These are phyloP conservation scores for Sclerotinia sclerotiorum DNA, from an alignment of 2,329 filamentous ascomycete species.

Conservation along the genomic window DNA sequence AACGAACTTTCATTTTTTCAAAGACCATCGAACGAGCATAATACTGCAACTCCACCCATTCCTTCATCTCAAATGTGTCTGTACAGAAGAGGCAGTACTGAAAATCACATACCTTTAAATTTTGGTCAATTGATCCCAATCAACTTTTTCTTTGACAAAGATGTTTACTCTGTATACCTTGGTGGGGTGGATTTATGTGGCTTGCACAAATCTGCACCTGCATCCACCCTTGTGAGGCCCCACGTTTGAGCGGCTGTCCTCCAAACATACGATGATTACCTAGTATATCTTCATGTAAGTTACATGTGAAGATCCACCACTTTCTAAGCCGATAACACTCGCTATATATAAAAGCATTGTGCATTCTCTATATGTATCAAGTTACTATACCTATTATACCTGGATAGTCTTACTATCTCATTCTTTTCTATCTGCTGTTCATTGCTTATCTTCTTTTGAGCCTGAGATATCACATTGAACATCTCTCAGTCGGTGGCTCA, in stretches of 20 bases:
- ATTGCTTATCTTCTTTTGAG: background rate
- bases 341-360: background rate
- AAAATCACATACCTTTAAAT: background rate
- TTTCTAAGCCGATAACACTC: background rate
- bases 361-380: background rate
- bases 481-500: background rate
- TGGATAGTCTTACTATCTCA: background rate
- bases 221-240: conserved; percentile 3
- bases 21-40: background rate
- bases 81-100: background rate
- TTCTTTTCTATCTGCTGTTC: background rate
- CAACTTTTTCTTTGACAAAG: background rate
- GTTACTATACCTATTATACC: background rate
- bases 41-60: background rate
- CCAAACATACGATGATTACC: background rate
- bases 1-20: conserved; percentile 11
- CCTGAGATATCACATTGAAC: background rate
- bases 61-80: background rate
- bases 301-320: background rate
- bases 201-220: background rate
- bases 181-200: conserved; percentile 7
- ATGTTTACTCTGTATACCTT: background rate
- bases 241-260: conserved; percentile 1
- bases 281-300: background rate
- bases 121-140: background rate